Conservation (phyloP, 805 yeast genomes). For the Candida hungchunana region DNA sequence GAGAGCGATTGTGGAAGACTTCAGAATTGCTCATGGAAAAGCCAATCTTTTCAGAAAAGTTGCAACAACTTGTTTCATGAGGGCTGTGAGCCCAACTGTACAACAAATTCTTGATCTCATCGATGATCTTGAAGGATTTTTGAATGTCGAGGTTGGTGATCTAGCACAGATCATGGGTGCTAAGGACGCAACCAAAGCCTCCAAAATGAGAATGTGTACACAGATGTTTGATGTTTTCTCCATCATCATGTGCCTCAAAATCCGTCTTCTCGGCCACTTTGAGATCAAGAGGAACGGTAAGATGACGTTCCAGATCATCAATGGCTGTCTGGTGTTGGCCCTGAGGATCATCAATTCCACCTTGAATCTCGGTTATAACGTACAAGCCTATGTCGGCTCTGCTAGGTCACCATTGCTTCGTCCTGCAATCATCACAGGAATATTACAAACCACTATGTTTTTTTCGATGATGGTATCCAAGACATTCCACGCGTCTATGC, state of each 20-base stretch:
- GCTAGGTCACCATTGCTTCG: slow-evolving; percentile 39
- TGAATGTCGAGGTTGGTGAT: slow-evolving; percentile 26
- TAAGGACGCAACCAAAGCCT: slow-evolving; percentile 10
- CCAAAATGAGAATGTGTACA: slow-evolving; percentile 21
- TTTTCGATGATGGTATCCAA: slow-evolving; percentile 5
- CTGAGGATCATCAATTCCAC: slow-evolving; percentile 33
- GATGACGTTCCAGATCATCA: slow-evolving; percentile 33
- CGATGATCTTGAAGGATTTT: slow-evolving; percentile 32
- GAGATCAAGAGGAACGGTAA: slow-evolving; percentile 28
- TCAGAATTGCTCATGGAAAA: slow-evolving; percentile 29
- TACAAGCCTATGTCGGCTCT: slow-evolving; percentile 30
- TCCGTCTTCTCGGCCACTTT: slow-evolving; percentile 37
- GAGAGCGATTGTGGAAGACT: slow-evolving; percentile 30
- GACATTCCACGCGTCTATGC: slow-evolving; percentile 2
- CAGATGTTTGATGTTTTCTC: slow-evolving; percentile 28
- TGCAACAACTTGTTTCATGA: slow-evolving; percentile 30
- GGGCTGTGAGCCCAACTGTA: slow-evolving; percentile 33
- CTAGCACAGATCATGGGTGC: slow-evolving; percentile 17
- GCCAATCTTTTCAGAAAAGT: slow-evolving; percentile 30
- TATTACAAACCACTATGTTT: slow-evolving; percentile 13
- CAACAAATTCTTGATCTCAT: slow-evolving; percentile 31
- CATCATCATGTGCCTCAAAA: slow-evolving; percentile 31
- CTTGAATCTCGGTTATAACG: slow-evolving; percentile 30
- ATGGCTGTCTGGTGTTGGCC: slow-evolving; percentile 27
- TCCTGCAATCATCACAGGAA: slow-evolving; percentile 27